These are phyloP conservation scores for Candida orba DNA, from an alignment of 805 yeast genomes.

Conservation along the genomic window DNA sequence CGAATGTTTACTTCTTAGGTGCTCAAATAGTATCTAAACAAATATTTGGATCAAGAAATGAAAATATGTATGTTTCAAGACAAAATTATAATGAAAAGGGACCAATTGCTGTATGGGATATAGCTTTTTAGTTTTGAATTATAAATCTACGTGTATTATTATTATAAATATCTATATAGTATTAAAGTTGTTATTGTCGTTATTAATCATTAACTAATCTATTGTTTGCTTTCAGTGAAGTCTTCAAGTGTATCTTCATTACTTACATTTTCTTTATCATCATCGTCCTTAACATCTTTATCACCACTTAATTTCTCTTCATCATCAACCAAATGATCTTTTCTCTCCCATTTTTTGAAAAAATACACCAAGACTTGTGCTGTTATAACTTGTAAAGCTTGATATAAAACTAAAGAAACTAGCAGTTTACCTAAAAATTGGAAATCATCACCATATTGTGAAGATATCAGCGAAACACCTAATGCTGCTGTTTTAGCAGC, in stretches of 20 bases:
- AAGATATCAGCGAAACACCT: constrained; percentile 76
- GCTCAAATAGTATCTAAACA: constrained; percentile 85
- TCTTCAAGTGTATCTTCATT: background rate
- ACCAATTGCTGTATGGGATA: constrained; percentile 77
- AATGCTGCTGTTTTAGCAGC: constrained; percentile 92
- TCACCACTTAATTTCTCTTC: constrained; percentile 2
- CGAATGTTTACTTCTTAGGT: constrained; percentile 74
- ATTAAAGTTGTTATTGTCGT: background rate
- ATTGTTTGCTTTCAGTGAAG: background rate
- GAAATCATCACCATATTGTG: constrained; percentile 65
- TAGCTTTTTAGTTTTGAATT: constrained; percentile 22
- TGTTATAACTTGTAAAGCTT: constrained; percentile 77
- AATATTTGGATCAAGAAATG: constrained; percentile 59
- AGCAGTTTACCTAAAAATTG: constrained; percentile 61
- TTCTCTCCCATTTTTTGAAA: constrained; percentile 58
- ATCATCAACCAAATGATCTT: constrained; percentile 16
- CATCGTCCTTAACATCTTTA: constrained; percentile 3
- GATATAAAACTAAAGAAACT: constrained; percentile 80
- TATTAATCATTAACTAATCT: background rate
- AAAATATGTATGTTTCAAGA: constrained; percentile 53
- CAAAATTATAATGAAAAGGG: constrained; percentile 74
- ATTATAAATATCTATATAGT: too few relatives aligned
- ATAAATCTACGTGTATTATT: too few relatives aligned
- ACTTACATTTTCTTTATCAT: constrained; percentile 6
- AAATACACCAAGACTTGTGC: constrained; percentile 66